Percentiles rank a stretch among this genome's conserved stretches.
Evolutionary conservation across 768 basidiomycete species (phyloP).

Genomic region (Cystofilobasidium capitatum): DNA sequence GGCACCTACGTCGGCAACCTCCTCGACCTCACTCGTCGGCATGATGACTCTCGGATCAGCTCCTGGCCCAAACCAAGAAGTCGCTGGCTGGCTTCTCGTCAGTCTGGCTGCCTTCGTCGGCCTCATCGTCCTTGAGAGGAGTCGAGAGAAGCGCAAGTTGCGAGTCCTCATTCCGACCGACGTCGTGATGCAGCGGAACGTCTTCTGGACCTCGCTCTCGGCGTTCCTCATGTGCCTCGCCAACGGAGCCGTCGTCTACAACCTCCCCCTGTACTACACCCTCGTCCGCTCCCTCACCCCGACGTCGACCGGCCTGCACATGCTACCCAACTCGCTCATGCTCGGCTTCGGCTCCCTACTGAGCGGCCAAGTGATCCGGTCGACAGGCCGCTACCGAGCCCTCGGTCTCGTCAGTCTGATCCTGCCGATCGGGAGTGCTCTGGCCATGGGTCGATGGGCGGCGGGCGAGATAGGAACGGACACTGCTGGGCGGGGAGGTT

Average conservation of each 20-base stretch:
- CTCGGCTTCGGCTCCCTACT: slow-evolving; percentile 24
- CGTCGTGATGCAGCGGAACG: slow-evolving; percentile 10
- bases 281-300: slow-evolving; percentile 10
- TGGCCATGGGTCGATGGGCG: slow-evolving; percentile 2
- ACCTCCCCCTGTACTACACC: slow-evolving; percentile 22
- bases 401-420: slow-evolving; percentile 15
- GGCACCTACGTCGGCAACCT: background rate
- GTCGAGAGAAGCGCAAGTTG: slow-evolving; percentile 1
- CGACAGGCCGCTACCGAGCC: slow-evolving; percentile 5
- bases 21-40: background rate
- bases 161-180: slow-evolving; percentile 11
- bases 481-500: background rate
- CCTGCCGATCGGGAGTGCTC: background rate
- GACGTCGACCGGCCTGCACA: slow-evolving; percentile 9
- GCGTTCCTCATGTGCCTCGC: slow-evolving; percentile 13
- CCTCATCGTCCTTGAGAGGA: slow-evolving; percentile 5
- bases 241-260: slow-evolving; percentile 5
- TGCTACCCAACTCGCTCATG: slow-evolving; percentile 20
- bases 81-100: background rate
- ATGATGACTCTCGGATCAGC: background rate
- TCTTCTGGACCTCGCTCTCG: slow-evolving; percentile 3
- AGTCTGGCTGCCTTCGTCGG: background rate
- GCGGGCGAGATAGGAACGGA: background rate
- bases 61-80: background rate
- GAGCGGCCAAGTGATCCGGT: slow-evolving; percentile 11